Evolutionary conservation across 768 basidiomycete species (phyloP).

Genomic region (Phanerochaete carnosa): DNA sequence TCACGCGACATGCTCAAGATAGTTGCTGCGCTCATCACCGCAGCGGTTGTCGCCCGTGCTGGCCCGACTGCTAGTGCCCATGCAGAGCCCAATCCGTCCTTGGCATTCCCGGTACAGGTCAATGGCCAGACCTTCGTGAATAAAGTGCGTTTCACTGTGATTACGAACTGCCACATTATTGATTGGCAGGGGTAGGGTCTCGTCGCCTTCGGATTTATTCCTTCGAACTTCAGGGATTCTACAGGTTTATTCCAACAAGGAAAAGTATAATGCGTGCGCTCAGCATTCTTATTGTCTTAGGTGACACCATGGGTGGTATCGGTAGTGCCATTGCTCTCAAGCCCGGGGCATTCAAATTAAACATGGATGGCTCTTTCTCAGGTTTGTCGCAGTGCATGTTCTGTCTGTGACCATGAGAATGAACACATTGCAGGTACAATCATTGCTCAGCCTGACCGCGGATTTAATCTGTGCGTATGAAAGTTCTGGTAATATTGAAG

Average conservation of each 20-base stretch:
- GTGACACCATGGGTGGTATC: slow-evolving; percentile 58
- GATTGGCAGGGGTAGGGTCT: slow-evolving; percentile 37
- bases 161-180: neutral
- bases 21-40: neutral
- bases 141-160: slow-evolving; percentile 26
- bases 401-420: neutral
- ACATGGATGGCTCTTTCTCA: slow-evolving; percentile 35
- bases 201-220: slow-evolving; percentile 61
- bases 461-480: slow-evolving; percentile 51
- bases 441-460: slow-evolving; percentile 55
- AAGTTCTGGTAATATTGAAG: neutral
- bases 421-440: slow-evolving; percentile 28
- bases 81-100: slow-evolving; percentile 20
- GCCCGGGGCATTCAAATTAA: slow-evolving; percentile 39
- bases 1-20: neutral
- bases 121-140: slow-evolving; percentile 41
- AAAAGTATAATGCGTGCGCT: neutral
- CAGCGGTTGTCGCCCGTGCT: neutral
- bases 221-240: slow-evolving; percentile 52
- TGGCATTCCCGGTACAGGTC: slow-evolving; percentile 29
- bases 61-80: neutral
- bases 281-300: slow-evolving; percentile 8
- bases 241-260: slow-evolving; percentile 27
- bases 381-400: slow-evolving; percentile 26
- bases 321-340: slow-evolving; percentile 62